Base-by-base conservation (phyloP, 1,139 yeast species). In the Zygosaccharomyces sapae region DNA sequence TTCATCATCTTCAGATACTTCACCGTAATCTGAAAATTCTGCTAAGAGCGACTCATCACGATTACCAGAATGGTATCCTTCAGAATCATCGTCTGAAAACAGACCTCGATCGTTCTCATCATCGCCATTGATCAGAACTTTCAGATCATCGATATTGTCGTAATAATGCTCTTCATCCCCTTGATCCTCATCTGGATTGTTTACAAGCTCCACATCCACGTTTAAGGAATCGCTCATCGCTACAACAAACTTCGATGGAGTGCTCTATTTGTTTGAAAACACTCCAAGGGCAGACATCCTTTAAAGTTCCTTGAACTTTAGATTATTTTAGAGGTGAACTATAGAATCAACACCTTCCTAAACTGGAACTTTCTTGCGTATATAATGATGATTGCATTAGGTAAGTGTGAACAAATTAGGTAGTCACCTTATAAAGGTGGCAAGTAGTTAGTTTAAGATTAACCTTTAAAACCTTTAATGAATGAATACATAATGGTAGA, bases 21-120 rank as follows among this genome's bases (percentile, higher is more conserved):
- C 66, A 3, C 57, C 67, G 45, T 67, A 67, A 49, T 68, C 71
- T 4, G 69, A 61, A 48, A 70, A 69, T 16, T 65, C 70, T 16
- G 68, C 70, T 13, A 65, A 47, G 4, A 70, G 45, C 18, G 67
- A 67, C 27, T 58, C 66, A 31, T 57, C 52, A 18, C 43, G 44
- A 48, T 56, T 61, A 22, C 45, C 58, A 10, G 53, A 55, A 13
- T 49, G 50, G 4, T 41, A 51, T 10, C 46, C 58, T 9, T 67
- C 60, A 25, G 63, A 54, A 7, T 49, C 56, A n/a, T 45, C 50
- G 2, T 49, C 53, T n/a, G 49, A 48, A 5, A 33, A 41, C 20
- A 47, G 53, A 27, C 52, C 52, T 13, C 48, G 51, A 20, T 46
- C 48, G 33, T 38, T 29, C 19, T 18, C 41, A 12, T 49, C 42